Evolutionary conservation across 2,329 filamentous ascomycete species (phyloP), one percentile per base, ranked within the genome.

Genomic region (Cercospora canescens): DNA sequence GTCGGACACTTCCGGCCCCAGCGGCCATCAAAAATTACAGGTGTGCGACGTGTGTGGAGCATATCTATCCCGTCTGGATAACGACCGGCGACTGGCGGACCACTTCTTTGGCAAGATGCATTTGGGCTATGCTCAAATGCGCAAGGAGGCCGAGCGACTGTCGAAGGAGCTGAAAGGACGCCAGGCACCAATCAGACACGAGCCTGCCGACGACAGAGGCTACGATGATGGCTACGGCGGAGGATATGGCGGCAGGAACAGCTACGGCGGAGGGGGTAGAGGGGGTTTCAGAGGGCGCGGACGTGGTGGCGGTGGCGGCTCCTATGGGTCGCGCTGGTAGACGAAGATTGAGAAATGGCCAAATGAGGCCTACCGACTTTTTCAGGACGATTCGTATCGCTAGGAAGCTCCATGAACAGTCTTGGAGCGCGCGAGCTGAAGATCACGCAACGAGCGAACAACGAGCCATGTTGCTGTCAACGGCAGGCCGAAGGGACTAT

Each of bases 51-150:
- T 98, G 1, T 99, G 95, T 79, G 95, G 95, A 69, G 95, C 95
- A 6, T 99, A 98, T 78, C 86, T 99, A 39, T 93, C 89, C 69
- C 84, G 95, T 24, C 86, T 99, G 34, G 95, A 99, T 77, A 99
- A 99, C 76, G 95, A 99, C 78, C 87, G 95, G 37, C 87, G 95
- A 32, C 79, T 99, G 76, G 95, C 95, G 21, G 95, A 99, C 77
- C 95, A 99, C 79, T 99, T 99, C 78, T 98, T 97, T 79, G 95
- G 95, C 24, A 99, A 99, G 84, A 99, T 99, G 95, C 95, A 99
- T 77, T 82, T 99, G 64, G 95, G 95, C 0, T 99, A 98, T 78
- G 95, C 95, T 16, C 92, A 97, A 81, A 99, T 99, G 95, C 88
- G 95, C 73, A 96, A 95, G 84, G 95, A 93, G 3, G 93, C 88